Evolutionary conservation across 768 basidiomycete genomes (phyloP).

Genomic region (Phaffia tasmanica): DNA sequence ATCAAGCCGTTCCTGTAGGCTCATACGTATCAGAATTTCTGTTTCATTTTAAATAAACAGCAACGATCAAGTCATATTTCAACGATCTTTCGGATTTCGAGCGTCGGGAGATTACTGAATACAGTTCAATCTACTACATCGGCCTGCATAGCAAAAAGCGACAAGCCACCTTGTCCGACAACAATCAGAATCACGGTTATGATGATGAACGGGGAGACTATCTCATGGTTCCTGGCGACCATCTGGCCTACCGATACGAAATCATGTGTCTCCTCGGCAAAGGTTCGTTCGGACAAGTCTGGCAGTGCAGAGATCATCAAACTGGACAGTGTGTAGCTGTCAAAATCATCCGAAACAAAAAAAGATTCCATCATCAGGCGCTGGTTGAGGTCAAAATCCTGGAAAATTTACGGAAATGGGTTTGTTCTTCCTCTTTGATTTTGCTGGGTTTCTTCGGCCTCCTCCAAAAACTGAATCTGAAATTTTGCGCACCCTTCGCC

Average conservation of each 20-base stretch:
- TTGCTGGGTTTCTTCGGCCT: neutral
- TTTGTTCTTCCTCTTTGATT: slow-evolving; percentile 40
- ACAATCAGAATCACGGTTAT: slow-evolving; percentile 82
- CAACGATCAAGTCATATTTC: slow-evolving; percentile 39
- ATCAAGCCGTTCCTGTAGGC: neutral
- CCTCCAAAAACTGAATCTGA: slow-evolving; percentile 8
- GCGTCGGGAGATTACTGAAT: slow-evolving; percentile 81
- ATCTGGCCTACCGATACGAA: slow-evolving; percentile 95
- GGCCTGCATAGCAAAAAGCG: slow-evolving; percentile 77
- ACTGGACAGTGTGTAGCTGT: slow-evolving; percentile 94
- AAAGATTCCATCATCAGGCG: slow-evolving; percentile 95
- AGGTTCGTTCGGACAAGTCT: slow-evolving; percentile 94
- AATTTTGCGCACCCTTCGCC: slow-evolving; percentile 1
- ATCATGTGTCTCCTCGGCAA: slow-evolving; percentile 85
- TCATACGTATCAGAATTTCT: neutral
- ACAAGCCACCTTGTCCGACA: slow-evolving; percentile 56
- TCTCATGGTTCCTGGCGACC: slow-evolving; percentile 75
- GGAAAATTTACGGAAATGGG: slow-evolving; percentile 95
- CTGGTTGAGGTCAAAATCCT: slow-evolving; percentile 98
- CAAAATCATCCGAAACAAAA: slow-evolving; percentile 99
- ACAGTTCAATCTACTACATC: slow-evolving; percentile 66
- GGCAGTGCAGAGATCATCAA: slow-evolving; percentile 87
- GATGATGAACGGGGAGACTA: slow-evolving; percentile 99
- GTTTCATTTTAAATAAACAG: slow-evolving; percentile 29
- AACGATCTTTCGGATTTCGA: slow-evolving; percentile 77